Percentiles rank a stretch among this genome's conserved stretches.
These are phyloP conservation scores for Lasiosphaeria ovina DNA, from an alignment of 495 filamentous ascomycete genomes.

Conservation along the genomic window DNA sequence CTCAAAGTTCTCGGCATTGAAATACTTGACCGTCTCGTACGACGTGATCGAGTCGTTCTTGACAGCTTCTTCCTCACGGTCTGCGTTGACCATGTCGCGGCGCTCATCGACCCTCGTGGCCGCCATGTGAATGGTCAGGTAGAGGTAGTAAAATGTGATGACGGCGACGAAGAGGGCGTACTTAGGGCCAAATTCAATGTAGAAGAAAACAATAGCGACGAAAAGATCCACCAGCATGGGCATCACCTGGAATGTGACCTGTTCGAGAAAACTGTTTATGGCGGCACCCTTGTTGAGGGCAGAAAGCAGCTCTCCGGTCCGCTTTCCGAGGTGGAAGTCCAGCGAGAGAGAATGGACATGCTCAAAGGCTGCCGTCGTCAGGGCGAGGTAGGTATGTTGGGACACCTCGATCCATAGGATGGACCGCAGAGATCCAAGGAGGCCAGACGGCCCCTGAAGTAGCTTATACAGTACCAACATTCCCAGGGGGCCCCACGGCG, in stretches of 20 bases:
- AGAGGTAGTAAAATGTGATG: slow-evolving; percentile 94
- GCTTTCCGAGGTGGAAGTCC: slow-evolving; percentile 95
- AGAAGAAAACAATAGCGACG: slow-evolving; percentile 84
- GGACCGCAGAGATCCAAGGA: slow-evolving; percentile 77
- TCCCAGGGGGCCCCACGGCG: slow-evolving; percentile 55
- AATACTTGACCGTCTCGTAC: slow-evolving; percentile 99
- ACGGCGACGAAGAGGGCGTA: slow-evolving; percentile 89
- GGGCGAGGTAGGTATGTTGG: slow-evolving; percentile 92
- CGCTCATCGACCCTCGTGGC: slow-evolving; percentile 88
- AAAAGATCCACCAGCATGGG: slow-evolving; percentile 91
- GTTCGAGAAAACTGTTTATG: slow-evolving; percentile 95
- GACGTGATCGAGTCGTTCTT: slow-evolving; percentile 98
- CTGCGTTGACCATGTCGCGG: slow-evolving; percentile 89
- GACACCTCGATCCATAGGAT: slow-evolving; percentile 92
- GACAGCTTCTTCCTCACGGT: slow-evolving; percentile 91
- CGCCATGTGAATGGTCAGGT: slow-evolving; percentile 92
- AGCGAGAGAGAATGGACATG: slow-evolving; percentile 93
- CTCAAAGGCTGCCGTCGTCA: slow-evolving; percentile 93
- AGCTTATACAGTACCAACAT: slow-evolving; percentile 78
- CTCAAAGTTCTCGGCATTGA: slow-evolving; percentile 94
- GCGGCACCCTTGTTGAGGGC: slow-evolving; percentile 93
- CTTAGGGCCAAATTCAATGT: slow-evolving; percentile 75
- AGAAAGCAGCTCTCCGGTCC: slow-evolving; percentile 92
- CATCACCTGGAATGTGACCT: slow-evolving; percentile 90
- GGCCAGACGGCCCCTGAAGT: slow-evolving; percentile 82